Conservation (phyloP, 2,329 filamentous ascomycete species). For the Nemania sp. region DNA sequence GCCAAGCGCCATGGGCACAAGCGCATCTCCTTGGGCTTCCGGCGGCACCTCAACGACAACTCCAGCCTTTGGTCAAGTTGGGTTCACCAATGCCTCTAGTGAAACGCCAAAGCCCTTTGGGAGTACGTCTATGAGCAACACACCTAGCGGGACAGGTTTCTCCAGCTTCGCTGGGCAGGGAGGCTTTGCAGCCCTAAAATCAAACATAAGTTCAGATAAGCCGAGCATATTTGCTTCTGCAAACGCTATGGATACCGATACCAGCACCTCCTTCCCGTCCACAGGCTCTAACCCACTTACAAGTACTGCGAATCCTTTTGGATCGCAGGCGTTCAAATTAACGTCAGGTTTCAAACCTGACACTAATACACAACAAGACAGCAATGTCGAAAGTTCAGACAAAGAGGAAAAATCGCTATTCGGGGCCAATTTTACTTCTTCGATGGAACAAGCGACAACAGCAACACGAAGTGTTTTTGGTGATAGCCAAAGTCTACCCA, state of each 20-base stretch:
- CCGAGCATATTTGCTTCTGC: constrained; percentile 46
- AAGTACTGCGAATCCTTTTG: constrained; percentile 43
- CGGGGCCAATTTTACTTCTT: constrained; percentile 62
- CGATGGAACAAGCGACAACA: constrained; percentile 54
- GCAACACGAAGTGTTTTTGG: constrained; percentile 40
- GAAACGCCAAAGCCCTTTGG: constrained; percentile 26
- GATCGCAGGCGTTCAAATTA: constrained; percentile 66
- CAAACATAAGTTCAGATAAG: constrained; percentile 39
- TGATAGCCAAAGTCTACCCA: constrained; percentile 27
- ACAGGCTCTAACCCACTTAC: constrained; percentile 44
- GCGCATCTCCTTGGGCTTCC: constrained; percentile 58
- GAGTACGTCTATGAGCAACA: constrained; percentile 15
- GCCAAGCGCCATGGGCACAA: constrained; percentile 51
- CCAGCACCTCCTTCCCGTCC: constrained; percentile 44
- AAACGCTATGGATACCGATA: constrained; percentile 44
- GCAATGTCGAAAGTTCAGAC: constrained; percentile 42
- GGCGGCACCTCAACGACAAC: constrained; percentile 41
- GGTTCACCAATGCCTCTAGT: constrained; percentile 45
- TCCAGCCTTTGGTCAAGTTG: constrained; percentile 59
- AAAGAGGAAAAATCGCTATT: constrained; percentile 57
- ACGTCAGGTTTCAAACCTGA: constrained; percentile 70
- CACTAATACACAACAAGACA: constrained; percentile 61
- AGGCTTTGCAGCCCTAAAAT: constrained; percentile 57
- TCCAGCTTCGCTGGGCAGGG: constrained; percentile 56
- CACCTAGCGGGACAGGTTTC: constrained; percentile 34